These are phyloP conservation scores for Blastobotrys apis DNA, from an alignment of 1,139 yeast species.

Conservation along the genomic window DNA sequence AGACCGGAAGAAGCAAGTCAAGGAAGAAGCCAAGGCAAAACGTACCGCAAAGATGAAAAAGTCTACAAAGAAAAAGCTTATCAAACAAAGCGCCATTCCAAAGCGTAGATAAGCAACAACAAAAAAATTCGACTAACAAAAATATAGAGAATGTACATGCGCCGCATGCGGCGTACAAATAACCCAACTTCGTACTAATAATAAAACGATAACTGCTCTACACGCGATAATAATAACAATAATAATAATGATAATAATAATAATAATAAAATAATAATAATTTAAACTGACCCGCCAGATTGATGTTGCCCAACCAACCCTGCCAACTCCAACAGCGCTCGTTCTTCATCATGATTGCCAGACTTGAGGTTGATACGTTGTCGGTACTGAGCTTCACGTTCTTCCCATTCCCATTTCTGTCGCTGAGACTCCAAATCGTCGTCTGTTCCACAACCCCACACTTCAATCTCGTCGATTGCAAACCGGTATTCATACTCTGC, in stretches of 20 bases:
- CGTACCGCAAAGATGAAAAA: slow-evolving; percentile 90
- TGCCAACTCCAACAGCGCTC: slow-evolving; percentile 86
- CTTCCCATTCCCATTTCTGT: slow-evolving; percentile 88
- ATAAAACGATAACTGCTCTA: no score
- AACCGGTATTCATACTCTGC: slow-evolving; percentile 66
- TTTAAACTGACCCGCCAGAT: slow-evolving; percentile 53
- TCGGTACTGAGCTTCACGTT: slow-evolving; percentile 74
- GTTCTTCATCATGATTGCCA: slow-evolving; percentile 66
- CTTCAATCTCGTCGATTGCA: slow-evolving; percentile 70
- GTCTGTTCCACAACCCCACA: slow-evolving; percentile 85
- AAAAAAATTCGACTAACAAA: neutral
- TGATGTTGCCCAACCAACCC: slow-evolving; percentile 74
- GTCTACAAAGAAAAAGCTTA: slow-evolving; percentile 65
- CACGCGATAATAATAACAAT: no score
- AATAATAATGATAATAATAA: no score
- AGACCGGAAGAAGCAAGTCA: slow-evolving; percentile 77
- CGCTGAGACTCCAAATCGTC: slow-evolving; percentile 72
- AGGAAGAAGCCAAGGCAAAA: slow-evolving; percentile 80
- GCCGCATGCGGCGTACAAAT: no score
- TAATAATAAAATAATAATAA: no score
- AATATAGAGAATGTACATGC: no score
- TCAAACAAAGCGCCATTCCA: slow-evolving; percentile 28
- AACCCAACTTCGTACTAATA: neutral
- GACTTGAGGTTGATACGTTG: slow-evolving; percentile 52
- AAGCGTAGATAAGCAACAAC: slow-evolving; percentile 16